Percentiles rank a stretch among this genome's conserved stretches.
phyloP scores from a whole-genome alignment of 192 early-diverging fungal species.

The Entomortierella parvispora region DNA sequence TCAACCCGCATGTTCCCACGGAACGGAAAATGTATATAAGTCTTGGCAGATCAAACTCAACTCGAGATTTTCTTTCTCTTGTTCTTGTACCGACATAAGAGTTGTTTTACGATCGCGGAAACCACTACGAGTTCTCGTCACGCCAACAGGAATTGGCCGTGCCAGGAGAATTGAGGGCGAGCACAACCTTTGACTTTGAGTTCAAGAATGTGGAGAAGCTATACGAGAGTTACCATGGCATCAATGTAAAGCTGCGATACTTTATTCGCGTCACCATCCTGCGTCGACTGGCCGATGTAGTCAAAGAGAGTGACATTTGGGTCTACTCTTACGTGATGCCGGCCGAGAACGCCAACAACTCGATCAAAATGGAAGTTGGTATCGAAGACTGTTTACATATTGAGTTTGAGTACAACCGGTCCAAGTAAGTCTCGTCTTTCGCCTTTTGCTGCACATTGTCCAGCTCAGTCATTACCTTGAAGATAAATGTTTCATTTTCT shows the following conservation, averaged over 20 bases:
- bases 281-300: conserved; percentile 85
- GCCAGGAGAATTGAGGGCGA: conserved; percentile 91
- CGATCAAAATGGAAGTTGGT: conserved; percentile 99
- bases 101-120: conserved; percentile 94
- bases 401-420: conserved; percentile 99
- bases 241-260: conserved; percentile 97
- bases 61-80: no score
- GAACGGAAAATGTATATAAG: background rate
- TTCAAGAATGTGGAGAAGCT: conserved; percentile 99
- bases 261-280: conserved; percentile 95
- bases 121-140: conserved; percentile 95
- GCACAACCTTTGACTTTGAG: conserved; percentile 90
- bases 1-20: background rate
- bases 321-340: conserved; percentile 98
- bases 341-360: conserved; percentile 86
- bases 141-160: conserved; percentile 93
- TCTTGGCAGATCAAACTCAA: no score
- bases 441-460: no score
- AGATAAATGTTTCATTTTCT: no score
- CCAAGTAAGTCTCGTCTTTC: conserved; percentile 78
- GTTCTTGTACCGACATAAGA: conserved; percentile 61
- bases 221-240: conserved; percentile 97
- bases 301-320: conserved; percentile 96
- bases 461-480: no score
- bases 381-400: conserved; percentile 99